phyloP scores from a whole-genome alignment of 768 basidiomycete species.

The Xerocomellus amylosporus region DNA sequence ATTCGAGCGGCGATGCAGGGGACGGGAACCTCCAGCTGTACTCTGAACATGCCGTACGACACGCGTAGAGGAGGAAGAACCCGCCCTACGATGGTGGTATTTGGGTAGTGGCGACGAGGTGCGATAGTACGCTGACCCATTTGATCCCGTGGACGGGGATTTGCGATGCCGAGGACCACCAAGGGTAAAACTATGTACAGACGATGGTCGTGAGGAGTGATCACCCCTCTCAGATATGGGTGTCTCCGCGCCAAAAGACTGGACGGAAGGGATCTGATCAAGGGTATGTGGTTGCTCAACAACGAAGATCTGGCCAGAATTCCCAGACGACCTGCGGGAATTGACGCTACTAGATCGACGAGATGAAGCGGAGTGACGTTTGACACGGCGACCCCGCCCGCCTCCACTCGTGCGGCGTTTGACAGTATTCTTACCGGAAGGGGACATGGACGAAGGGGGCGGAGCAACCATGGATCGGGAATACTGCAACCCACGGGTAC shows the following conservation, averaged over 20 bases:
- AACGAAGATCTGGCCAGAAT: constrained; percentile 45
- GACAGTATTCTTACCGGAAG: constrained; percentile 36
- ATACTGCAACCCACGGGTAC: constrained; percentile 22
- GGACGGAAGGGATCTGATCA: constrained; percentile 55
- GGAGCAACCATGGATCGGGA: constrained; percentile 27
- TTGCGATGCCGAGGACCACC: constrained; percentile 60
- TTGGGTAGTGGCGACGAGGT: constrained; percentile 74
- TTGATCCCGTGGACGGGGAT: constrained; percentile 75
- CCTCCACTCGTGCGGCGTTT: constrained; percentile 52
- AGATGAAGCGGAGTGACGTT: constrained; percentile 74
- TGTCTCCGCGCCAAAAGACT: constrained; percentile 76
- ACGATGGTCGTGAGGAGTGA: constrained; percentile 76
- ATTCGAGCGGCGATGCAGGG: constrained; percentile 66
- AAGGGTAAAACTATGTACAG: constrained; percentile 74
- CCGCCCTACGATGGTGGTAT: constrained; percentile 72
- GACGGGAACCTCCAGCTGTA: constrained; percentile 34
- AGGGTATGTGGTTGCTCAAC: constrained; percentile 54
- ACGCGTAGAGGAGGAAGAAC: constrained; percentile 80
- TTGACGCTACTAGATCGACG: constrained; percentile 90
- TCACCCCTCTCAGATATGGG: constrained; percentile 86
- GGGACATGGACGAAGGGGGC: constrained; percentile 27
- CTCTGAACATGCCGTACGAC: constrained; percentile 66
- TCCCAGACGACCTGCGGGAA: constrained; percentile 67
- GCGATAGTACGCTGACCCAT: constrained; percentile 60
- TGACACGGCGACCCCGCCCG: constrained; percentile 50